Evolutionary conservation across 192 early-diverging fungal genomes (phyloP).

Genomic region (Linnemannia elongata): DNA sequence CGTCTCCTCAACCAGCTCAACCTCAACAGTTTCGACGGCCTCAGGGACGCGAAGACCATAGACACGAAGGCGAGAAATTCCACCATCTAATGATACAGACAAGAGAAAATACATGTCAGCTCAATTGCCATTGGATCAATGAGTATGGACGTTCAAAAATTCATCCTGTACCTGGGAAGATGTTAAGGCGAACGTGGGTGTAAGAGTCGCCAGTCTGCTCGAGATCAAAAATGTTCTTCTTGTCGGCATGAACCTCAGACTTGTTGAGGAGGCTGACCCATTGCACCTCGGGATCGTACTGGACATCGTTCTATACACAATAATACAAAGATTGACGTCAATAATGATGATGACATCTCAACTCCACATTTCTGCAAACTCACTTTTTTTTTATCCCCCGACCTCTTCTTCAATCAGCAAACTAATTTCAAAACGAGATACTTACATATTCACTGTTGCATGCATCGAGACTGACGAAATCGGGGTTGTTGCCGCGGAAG

Average conservation of each 20-base stretch:
- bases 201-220: slow-evolving; percentile 64
- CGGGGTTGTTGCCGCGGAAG: slow-evolving; percentile 95
- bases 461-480: slow-evolving; percentile 79
- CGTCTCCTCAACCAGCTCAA: slow-evolving; percentile 22
- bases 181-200: slow-evolving; percentile 77
- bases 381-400: not conserved
- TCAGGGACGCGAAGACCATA: slow-evolving; percentile 70
- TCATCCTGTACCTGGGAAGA: slow-evolving; percentile 74
- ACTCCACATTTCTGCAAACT: not conserved
- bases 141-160: not conserved
- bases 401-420: not conserved
- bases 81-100: slow-evolving; percentile 80
- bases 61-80: slow-evolving; percentile 87
- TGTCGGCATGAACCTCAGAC: slow-evolving; percentile 74
- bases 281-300: slow-evolving; percentile 49
- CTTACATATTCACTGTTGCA: slow-evolving; percentile 66
- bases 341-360: not conserved
- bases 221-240: slow-evolving; percentile 77
- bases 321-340: not conserved
- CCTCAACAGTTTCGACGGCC: slow-evolving; percentile 6
- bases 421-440: slow-evolving; percentile 5
- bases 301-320: slow-evolving; percentile 34
- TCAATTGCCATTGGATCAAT: too few relatives aligned
- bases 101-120: not conserved
- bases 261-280: slow-evolving; percentile 74